Conservation (phyloP, 139 green algal genomes). For the Haematococcus lacustris region DNA sequence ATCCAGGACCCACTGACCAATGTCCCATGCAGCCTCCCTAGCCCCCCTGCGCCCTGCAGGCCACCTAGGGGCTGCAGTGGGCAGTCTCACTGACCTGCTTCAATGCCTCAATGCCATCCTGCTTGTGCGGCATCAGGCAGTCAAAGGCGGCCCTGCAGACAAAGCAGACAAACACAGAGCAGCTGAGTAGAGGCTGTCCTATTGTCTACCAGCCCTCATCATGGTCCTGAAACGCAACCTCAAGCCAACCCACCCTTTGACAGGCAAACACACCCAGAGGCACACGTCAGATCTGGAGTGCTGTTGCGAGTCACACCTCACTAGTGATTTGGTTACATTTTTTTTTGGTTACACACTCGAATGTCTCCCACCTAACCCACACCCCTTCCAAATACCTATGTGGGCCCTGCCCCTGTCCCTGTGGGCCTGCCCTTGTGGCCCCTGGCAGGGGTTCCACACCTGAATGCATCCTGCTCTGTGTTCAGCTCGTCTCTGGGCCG, state of each 20-base stretch:
- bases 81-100: no score
- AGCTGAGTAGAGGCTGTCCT: no score
- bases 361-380: background rate
- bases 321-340: no score
- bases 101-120: background rate
- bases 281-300: background rate
- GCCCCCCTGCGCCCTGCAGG: no score
- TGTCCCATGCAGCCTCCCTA: no score
- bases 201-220: background rate
- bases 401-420: no score
- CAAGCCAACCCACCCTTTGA: background rate
- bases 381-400: no score
- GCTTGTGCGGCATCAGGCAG: background rate
- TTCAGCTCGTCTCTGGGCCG: background rate
- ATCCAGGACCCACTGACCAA: no score
- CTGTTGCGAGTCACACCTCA: no score
- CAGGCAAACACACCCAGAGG: background rate
- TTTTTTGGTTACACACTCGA: no score
- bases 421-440: background rate
- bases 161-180: no score
- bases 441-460: background rate
- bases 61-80: no score
- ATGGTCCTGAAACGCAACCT: background rate
- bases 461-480: background rate
- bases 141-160: background rate